Evolutionary conservation across 2,329 filamentous ascomycete genomes (phyloP).

Genomic region (Botryotinia calthae): DNA sequence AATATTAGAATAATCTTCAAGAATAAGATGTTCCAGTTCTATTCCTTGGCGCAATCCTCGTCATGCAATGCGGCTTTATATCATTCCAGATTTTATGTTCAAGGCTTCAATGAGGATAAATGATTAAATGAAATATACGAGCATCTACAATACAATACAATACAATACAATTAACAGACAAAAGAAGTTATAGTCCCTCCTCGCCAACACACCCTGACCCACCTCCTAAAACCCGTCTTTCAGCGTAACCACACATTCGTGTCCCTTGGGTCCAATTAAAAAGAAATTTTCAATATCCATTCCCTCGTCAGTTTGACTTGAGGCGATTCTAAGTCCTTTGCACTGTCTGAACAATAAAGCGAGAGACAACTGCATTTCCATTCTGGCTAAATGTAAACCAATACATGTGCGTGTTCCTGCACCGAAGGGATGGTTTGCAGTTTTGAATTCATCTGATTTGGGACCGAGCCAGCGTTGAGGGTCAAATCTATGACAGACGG

Average conservation of each 20-base stretch:
- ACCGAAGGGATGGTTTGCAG: not conserved
- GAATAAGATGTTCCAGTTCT: no score
- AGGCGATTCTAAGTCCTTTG: not conserved
- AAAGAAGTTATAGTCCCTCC: no score
- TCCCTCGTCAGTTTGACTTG: not conserved
- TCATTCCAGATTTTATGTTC: not conserved
- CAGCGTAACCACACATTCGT: slow-evolving; percentile 4
- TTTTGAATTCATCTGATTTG: not conserved
- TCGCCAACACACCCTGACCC: fast-evolving
- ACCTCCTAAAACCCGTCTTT: not conserved
- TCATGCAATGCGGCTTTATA: not conserved
- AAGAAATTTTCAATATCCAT: not conserved
- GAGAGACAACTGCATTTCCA: not conserved
- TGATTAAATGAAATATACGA: not conserved
- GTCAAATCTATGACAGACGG: not conserved
- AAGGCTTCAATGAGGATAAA: fast-evolving
- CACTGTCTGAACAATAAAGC: not conserved
- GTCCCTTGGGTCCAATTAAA: not conserved
- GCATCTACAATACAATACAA: no score
- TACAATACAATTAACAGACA: no score
- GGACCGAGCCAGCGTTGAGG: not conserved
- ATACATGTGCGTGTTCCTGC: not conserved
- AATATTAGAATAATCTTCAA: no score
- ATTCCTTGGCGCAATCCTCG: no score
- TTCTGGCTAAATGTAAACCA: not conserved